Percentiles rank a stretch among this genome's conserved stretches.
Conservation (phyloP, 306 rosid species). For the Vigna reflexopilosa region DNA sequence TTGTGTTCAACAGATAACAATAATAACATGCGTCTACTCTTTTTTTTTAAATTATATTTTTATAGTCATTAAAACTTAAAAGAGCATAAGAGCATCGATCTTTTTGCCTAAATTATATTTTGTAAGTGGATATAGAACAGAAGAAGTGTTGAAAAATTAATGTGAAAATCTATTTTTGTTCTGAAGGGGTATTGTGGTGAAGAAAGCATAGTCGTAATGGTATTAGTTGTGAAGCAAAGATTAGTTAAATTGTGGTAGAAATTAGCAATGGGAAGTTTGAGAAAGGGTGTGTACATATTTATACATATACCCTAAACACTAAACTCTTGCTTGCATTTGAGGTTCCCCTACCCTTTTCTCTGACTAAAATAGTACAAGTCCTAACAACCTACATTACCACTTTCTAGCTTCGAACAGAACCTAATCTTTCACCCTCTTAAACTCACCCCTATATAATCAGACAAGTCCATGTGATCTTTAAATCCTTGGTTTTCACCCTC, state of each 20-base stretch:
- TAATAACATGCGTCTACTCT: no score
- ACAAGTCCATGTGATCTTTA: conserved; percentile 77
- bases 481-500: conserved; percentile 62
- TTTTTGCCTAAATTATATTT: no score
- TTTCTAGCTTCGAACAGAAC: conserved; percentile 44
- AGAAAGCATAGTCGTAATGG: neutral
- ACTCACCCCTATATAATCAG: conserved; percentile 47
- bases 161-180: no score
- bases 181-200: no score
- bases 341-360: neutral
- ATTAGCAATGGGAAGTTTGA: neutral
- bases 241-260: conserved; percentile 2
- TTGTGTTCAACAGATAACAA: no score
- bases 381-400: conserved; percentile 39
- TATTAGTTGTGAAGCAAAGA: conserved; percentile 40
- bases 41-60: no score
- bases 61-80: no score
- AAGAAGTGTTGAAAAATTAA: no score
- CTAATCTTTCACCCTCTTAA: conserved; percentile 32
- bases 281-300: neutral
- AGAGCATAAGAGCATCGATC: no score
- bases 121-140: no score
- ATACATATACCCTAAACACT: neutral
- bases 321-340: neutral
- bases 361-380: conserved; percentile 47